Percentiles rank a stretch among this genome's conserved stretches.
phyloP scores from a whole-genome alignment of 139 green algal genomes.

The Auxenochlorella pyrenoidosa region DNA sequence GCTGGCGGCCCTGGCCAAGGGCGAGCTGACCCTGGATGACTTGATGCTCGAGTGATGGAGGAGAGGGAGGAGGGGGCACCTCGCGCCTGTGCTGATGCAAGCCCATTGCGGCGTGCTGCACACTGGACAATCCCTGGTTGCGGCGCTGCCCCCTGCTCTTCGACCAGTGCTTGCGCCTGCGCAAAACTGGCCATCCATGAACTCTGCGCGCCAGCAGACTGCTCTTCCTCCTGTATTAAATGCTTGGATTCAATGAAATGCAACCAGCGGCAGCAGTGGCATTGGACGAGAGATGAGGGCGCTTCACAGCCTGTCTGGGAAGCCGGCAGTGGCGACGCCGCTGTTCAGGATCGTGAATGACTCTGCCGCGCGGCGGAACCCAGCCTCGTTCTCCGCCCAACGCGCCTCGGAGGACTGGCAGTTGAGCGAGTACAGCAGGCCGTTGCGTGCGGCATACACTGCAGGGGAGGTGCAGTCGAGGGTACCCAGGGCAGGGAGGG shows the following conservation, averaged over 20 bases:
- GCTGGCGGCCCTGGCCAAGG: conserved; percentile 47
- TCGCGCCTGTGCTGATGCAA: too few species aligned
- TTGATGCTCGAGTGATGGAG: conserved; percentile 9
- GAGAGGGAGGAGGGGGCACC: too few species aligned
- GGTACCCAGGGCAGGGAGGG: not conserved
- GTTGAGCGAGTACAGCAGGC: conserved; percentile 83
- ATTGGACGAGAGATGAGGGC: too few species aligned
- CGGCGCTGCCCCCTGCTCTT: too few species aligned
- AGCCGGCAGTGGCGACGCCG: conserved; percentile 2
- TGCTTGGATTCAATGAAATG: too few species aligned
- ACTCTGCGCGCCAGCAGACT: too few species aligned
- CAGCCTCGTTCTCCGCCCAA: conserved; percentile 48
- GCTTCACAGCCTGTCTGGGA: conserved; percentile 18
- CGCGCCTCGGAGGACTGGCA: conserved; percentile 67
- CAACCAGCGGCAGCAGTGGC: too few species aligned
- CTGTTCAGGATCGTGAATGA: conserved; percentile 17
- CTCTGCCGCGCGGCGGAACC: not conserved
- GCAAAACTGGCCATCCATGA: too few species aligned
- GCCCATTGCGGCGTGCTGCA: too few species aligned
- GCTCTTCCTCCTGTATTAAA: too few species aligned
- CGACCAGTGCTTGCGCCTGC: too few species aligned
- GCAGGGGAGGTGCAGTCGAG: not conserved
- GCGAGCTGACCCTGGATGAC: conserved; percentile 27
- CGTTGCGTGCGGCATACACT: conserved; percentile 63
- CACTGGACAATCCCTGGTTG: too few species aligned